Conservation (phyloP, 2,329 filamentous ascomycete genomes). For the Cladosporium cucumerinum region DNA sequence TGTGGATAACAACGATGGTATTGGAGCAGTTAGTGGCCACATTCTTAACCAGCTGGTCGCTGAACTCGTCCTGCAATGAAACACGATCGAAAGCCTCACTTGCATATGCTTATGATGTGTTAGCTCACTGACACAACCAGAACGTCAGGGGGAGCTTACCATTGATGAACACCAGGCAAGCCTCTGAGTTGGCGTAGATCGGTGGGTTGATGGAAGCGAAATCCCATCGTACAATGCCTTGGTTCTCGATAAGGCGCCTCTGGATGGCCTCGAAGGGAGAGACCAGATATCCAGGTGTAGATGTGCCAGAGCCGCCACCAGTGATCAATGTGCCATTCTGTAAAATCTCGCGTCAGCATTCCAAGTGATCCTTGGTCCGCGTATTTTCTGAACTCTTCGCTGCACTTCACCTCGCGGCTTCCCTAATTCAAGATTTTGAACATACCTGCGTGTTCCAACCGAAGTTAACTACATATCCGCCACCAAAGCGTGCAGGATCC, state of each 20-base stretch:
- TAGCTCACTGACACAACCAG: neutral
- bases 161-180: slow-evolving; percentile 59
- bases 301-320: slow-evolving; percentile 42
- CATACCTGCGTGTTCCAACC: slow-evolving; percentile 6
- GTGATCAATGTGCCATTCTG: slow-evolving; percentile 42
- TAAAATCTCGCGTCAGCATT: neutral
- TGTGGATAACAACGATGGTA: slow-evolving; percentile 45
- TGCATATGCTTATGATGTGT: slow-evolving; percentile 33
- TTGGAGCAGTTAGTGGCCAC: slow-evolving; percentile 27
- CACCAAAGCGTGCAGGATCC: slow-evolving; percentile 37
- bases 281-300: slow-evolving; percentile 38
- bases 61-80: slow-evolving; percentile 44
- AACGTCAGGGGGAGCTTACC: slow-evolving; percentile 22
- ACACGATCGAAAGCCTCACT: slow-evolving; percentile 44
- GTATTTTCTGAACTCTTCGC: neutral
- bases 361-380: neutral
- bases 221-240: slow-evolving; percentile 22
- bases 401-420: neutral
- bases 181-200: slow-evolving; percentile 23
- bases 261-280: slow-evolving; percentile 44
- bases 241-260: slow-evolving; percentile 25
- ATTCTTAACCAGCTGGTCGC: slow-evolving; percentile 42
- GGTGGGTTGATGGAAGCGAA: slow-evolving; percentile 30
- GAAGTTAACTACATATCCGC: slow-evolving; percentile 36
- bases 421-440: neutral